Percentiles rank a stretch among this genome's conserved stretches.
phyloP scores from a whole-genome alignment of 345 rosid species.

The Noccaea caerulescens region DNA sequence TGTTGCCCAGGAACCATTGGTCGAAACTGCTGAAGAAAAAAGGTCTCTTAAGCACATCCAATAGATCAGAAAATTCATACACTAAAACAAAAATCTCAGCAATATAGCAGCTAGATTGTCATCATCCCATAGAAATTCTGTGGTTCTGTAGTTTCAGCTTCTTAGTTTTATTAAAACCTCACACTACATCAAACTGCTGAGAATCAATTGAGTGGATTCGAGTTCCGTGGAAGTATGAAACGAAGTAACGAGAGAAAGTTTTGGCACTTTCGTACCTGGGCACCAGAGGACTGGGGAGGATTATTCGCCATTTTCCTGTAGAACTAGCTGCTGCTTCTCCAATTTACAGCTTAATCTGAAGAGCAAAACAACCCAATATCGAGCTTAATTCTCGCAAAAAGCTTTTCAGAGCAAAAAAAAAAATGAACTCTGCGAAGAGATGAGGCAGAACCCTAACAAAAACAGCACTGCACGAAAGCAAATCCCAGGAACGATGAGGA shows the following conservation, averaged over 20 bases:
- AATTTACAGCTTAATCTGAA: conserved; percentile 29
- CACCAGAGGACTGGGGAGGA: conserved; percentile 65
- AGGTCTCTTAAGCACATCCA: conserved; percentile 21
- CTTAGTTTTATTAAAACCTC: conserved; percentile 9
- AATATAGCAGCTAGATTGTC: background rate
- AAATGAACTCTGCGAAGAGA: background rate
- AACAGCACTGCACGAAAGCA: background rate
- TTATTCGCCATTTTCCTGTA: conserved; percentile 64
- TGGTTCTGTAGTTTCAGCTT: background rate
- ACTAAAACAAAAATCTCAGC: background rate
- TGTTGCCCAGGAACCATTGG: conserved; percentile 64
- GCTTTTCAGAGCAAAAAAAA: background rate
- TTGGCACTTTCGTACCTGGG: conserved; percentile 52
- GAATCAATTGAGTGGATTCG: conserved; percentile 1
- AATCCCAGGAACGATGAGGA: conserved; percentile 14
- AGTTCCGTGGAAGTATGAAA: conserved; percentile 23
- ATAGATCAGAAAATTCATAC: background rate
- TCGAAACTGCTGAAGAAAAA: conserved; percentile 63
- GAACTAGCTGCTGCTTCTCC: conserved; percentile 29
- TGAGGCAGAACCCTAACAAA: conserved; percentile 8
- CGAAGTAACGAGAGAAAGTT: conserved; percentile 13
- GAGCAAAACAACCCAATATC: background rate
- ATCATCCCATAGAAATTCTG: background rate
- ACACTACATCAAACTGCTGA: conserved; percentile 4
- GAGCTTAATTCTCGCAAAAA: conserved; percentile 5